Conservation (phyloP, 2,329 filamentous ascomycete genomes). For the Talaromyces sp. region DNA sequence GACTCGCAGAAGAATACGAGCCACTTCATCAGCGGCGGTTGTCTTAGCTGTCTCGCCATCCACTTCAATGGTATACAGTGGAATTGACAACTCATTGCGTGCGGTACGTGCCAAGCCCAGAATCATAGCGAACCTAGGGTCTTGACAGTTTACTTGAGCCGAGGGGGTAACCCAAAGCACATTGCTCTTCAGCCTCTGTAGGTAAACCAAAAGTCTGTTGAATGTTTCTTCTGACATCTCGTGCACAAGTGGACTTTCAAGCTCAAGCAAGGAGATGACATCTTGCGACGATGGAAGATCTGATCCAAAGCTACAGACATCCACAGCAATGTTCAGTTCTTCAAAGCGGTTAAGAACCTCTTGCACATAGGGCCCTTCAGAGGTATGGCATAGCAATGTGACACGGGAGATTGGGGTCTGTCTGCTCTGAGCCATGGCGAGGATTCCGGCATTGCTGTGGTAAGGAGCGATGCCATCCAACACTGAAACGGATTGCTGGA, state of each 20-base stretch:
- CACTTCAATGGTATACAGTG: conserved; percentile 27
- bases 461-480: conserved; percentile 29
- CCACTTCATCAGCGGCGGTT: conserved; percentile 2
- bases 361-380: background rate
- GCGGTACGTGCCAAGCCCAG: conserved; percentile 31
- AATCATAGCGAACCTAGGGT: conserved; percentile 30
- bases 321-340: background rate
- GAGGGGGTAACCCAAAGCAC: conserved; percentile 33
- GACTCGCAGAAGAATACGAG: background rate
- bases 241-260: conserved; percentile 1
- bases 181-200: background rate
- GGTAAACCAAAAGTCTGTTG: background rate
- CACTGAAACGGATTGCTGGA: conserved; percentile 21
- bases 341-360: background rate
- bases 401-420: background rate
- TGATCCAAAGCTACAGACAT: background rate
- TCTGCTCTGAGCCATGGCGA: background rate
- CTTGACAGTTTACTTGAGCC: conserved; percentile 23
- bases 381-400: background rate
- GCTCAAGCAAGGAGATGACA: conserved; percentile 10
- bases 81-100: conserved; percentile 26
- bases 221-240: background rate
- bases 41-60: background rate
- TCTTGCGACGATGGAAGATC: background rate
- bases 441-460: conserved; percentile 15